phyloP scores from a whole-genome alignment of 805 yeast species.

The Suhomyces faveliae region DNA sequence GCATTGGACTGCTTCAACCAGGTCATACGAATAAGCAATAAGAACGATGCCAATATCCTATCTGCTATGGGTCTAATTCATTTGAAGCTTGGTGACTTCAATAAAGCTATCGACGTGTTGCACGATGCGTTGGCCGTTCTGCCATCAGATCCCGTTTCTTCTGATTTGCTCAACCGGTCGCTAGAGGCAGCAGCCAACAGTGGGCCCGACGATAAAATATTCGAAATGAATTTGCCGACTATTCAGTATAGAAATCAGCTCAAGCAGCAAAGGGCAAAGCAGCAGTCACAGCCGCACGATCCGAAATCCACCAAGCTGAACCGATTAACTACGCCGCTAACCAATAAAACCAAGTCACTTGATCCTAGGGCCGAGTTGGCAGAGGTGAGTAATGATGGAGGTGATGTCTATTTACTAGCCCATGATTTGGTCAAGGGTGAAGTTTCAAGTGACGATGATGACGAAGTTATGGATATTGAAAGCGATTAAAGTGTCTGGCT shows the following conservation, averaged over 20 bases:
- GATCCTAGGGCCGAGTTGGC: neutral
- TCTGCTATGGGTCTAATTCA: slow-evolving; percentile 84
- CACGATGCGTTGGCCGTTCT: slow-evolving; percentile 79
- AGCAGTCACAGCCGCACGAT: neutral
- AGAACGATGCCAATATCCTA: slow-evolving; percentile 67
- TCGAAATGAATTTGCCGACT: slow-evolving; percentile 25
- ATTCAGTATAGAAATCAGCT: slow-evolving; percentile 19
- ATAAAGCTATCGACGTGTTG: slow-evolving; percentile 69
- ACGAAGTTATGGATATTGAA: slow-evolving; percentile 56
- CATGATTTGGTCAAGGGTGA: slow-evolving; percentile 45
- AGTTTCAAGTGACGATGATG: slow-evolving; percentile 52
- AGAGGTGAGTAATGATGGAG: neutral
- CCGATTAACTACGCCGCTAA: slow-evolving; percentile 22
- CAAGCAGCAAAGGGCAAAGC: neutral
- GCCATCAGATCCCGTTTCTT: slow-evolving; percentile 81
- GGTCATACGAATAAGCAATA: slow-evolving; percentile 66
- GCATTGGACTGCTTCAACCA: slow-evolving; percentile 75
- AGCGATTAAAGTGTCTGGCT: slow-evolving; percentile 38
- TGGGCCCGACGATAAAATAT: slow-evolving; percentile 19
- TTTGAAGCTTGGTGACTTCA: slow-evolving; percentile 61
- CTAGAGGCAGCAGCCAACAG: slow-evolving; percentile 52
- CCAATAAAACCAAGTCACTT: slow-evolving; percentile 13
- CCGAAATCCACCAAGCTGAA: slow-evolving; percentile 8
- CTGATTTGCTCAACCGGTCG: slow-evolving; percentile 78
- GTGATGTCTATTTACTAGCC: slow-evolving; percentile 37